These are phyloP conservation scores for Phytophthora multivora DNA, from an alignment of 352 stramenopile genomes.

Conservation along the genomic window DNA sequence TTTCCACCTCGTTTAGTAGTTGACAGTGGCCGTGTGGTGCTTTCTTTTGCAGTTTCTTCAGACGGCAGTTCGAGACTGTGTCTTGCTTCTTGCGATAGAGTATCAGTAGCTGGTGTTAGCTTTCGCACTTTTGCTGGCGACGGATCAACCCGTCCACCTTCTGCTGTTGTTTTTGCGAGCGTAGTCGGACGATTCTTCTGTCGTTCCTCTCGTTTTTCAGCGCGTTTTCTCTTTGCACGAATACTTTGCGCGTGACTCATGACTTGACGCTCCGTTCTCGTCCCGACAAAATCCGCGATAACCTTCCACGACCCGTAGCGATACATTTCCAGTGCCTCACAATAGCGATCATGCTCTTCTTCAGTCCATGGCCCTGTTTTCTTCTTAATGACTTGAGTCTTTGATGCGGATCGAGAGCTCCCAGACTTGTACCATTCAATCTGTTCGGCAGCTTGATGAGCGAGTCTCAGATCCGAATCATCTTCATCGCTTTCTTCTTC, in stretches of 20 bases:
- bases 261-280: conserved; percentile 26
- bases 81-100: too few relatives aligned
- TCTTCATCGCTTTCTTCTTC: conserved; percentile 10
- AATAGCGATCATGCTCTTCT: conserved; percentile 23
- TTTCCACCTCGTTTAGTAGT: too few relatives aligned
- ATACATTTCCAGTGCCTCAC: conserved; percentile 12
- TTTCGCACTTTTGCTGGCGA: not conserved
- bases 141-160: too few relatives aligned
- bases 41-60: too few relatives aligned
- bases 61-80: too few relatives aligned
- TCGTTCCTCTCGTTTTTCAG: not conserved
- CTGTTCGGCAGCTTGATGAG: conserved; percentile 1
- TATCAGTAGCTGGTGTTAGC: too few relatives aligned
- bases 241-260: conserved; percentile 25
- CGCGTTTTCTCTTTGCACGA: conserved; percentile 15
- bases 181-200: not conserved
- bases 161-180: too few relatives aligned
- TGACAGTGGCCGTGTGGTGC: too few relatives aligned
- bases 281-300: conserved; percentile 12
- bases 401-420: not conserved
- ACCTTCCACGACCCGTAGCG: conserved; percentile 21
- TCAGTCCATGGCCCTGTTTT: conserved; percentile 14
- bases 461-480: conserved; percentile 3
- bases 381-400: not conserved
- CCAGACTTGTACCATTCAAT: conserved; percentile 4